phyloP scores from a whole-genome alignment of 495 filamentous ascomycete genomes.

The Emericellopsis terricola region DNA sequence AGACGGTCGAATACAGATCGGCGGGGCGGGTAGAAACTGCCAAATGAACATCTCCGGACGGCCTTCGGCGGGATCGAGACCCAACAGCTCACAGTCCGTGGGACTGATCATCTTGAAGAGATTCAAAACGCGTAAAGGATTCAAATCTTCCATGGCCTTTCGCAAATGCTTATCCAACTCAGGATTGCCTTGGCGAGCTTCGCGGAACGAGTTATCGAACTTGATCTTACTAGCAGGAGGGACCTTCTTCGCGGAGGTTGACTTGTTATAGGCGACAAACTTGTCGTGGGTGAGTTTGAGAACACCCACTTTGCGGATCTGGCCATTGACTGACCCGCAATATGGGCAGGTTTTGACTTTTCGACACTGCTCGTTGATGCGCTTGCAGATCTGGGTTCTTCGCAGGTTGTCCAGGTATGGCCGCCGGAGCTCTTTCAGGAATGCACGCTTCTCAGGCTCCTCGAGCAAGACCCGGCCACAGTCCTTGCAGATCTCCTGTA shows the following conservation, averaged over 20 bases:
- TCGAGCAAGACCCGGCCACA: slow-evolving; percentile 62
- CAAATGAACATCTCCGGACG: slow-evolving; percentile 95
- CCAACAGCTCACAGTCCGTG: slow-evolving; percentile 77
- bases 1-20: slow-evolving; percentile 82
- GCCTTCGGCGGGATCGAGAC: slow-evolving; percentile 69
- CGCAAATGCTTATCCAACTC: slow-evolving; percentile 83
- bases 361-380: slow-evolving; percentile 69
- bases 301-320: slow-evolving; percentile 71
- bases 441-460: slow-evolving; percentile 52
- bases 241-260: slow-evolving; percentile 66
- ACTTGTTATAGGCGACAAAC: slow-evolving; percentile 70
- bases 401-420: slow-evolving; percentile 76
- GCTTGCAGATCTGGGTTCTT: slow-evolving; percentile 62
- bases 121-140: slow-evolving; percentile 74
- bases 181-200: slow-evolving; percentile 49
- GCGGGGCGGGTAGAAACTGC: slow-evolving; percentile 88
- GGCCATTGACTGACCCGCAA: slow-evolving; percentile 67
- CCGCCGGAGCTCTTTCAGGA: slow-evolving; percentile 57
- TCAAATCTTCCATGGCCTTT: slow-evolving; percentile 86
- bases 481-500: slow-evolving; percentile 88
- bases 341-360: slow-evolving; percentile 63
- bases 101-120: slow-evolving; percentile 77
- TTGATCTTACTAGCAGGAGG: slow-evolving; percentile 57
- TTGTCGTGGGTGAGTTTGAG: slow-evolving; percentile 91
- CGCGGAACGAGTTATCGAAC: slow-evolving; percentile 69